Conservation (phyloP, 2,329 filamentous ascomycete genomes). For the Aspergillus ustus region DNA sequence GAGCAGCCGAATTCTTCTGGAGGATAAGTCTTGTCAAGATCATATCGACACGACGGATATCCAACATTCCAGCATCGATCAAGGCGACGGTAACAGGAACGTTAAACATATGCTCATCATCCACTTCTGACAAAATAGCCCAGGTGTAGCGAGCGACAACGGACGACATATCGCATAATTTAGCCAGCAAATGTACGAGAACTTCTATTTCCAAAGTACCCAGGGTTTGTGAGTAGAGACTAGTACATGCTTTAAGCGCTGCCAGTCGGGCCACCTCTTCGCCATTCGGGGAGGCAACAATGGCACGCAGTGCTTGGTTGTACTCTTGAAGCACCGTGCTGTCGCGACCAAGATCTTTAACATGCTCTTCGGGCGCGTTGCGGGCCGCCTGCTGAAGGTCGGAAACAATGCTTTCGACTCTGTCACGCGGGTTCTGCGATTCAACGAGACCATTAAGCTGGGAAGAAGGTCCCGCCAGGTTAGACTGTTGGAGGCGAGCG, state of each 20-base stretch:
- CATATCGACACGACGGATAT: conserved; percentile 68
- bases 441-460: conserved; percentile 67
- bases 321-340: conserved; percentile 62
- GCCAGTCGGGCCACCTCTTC: conserved; percentile 61
- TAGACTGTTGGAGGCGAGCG: conserved; percentile 43
- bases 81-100: conserved; percentile 64
- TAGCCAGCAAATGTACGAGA: conserved; percentile 63
- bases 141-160: conserved; percentile 58
- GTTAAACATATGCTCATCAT: conserved; percentile 67
- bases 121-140: conserved; percentile 54
- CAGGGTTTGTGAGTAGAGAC: conserved; percentile 60
- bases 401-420: conserved; percentile 58
- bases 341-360: conserved; percentile 60
- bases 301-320: conserved; percentile 59
- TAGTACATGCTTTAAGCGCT: conserved; percentile 61
- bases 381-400: conserved; percentile 62
- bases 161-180: conserved; percentile 65
- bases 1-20: conserved; percentile 70
- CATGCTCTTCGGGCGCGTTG: conserved; percentile 61
- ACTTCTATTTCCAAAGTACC: conserved; percentile 66
- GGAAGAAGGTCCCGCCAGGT: conserved; percentile 46
- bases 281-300: conserved; percentile 60
- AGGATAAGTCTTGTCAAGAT: conserved; percentile 75
- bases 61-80: conserved; percentile 63
- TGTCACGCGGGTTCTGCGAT: conserved; percentile 56